phyloP scores from a whole-genome alignment of 441 rosid species.

The Daphne laureola region DNA sequence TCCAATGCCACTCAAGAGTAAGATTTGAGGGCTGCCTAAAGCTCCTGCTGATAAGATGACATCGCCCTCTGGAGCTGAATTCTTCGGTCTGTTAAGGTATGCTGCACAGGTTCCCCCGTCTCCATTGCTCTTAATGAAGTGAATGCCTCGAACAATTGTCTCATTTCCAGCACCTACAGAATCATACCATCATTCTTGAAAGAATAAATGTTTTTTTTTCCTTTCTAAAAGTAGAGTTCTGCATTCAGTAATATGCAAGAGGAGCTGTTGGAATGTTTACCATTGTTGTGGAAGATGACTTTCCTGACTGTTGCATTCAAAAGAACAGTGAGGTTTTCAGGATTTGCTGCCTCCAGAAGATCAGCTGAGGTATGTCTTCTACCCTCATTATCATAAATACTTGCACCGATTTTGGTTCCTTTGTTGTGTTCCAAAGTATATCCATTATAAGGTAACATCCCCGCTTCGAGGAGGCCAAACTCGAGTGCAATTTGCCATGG shows the following conservation, averaged over 20 bases:
- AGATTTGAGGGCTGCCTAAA: slow-evolving; percentile 70
- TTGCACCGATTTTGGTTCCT: slow-evolving; percentile 78
- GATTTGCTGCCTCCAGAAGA: slow-evolving; percentile 49
- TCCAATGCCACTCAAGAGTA: slow-evolving; percentile 65
- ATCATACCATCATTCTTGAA: neutral
- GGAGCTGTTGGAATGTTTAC: slow-evolving; percentile 11
- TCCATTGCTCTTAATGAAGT: slow-evolving; percentile 49
- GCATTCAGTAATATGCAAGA: neutral
- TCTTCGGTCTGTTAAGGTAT: slow-evolving; percentile 33
- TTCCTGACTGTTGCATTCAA: slow-evolving; percentile 53
- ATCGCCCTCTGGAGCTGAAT: slow-evolving; percentile 33
- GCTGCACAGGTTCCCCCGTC: slow-evolving; percentile 34
- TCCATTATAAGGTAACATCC: slow-evolving; percentile 59
- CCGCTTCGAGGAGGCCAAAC: slow-evolving; percentile 69
- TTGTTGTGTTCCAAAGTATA: slow-evolving; percentile 54
- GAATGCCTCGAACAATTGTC: slow-evolving; percentile 37
- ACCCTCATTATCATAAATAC: slow-evolving; percentile 45
- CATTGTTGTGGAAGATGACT: slow-evolving; percentile 34
- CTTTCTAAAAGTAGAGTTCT: neutral
- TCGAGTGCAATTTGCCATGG: slow-evolving; percentile 59
- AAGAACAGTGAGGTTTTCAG: slow-evolving; percentile 38
- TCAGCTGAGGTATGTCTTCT: slow-evolving; percentile 72
- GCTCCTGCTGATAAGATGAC: slow-evolving; percentile 71
- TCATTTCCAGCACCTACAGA: slow-evolving; percentile 30
- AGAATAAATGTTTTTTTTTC: slow-evolving; percentile 3